These are phyloP conservation scores for Serendipita sp. DNA, from an alignment of 1,284 basidiomycete genomes.

Conservation along the genomic window DNA sequence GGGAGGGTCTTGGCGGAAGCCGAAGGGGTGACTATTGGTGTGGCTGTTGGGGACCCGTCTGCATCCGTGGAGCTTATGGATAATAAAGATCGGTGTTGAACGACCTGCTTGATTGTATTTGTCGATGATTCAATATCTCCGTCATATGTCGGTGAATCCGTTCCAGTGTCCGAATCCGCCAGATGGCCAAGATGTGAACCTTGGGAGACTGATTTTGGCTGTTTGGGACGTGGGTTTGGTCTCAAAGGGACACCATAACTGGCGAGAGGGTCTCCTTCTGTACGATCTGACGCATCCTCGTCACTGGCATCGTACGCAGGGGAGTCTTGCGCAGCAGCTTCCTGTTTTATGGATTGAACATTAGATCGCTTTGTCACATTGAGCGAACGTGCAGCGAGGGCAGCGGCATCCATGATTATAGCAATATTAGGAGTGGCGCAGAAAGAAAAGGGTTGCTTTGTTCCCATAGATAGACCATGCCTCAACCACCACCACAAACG, in stretches of 20 bases:
- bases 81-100: background rate
- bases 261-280: background rate
- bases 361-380: background rate
- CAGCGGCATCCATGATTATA: background rate
- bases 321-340: background rate
- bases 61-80: constrained; percentile 20
- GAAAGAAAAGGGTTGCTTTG: background rate
- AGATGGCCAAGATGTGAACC: constrained; percentile 18
- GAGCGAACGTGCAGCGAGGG: background rate
- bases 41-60: constrained; percentile 22
- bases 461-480: background rate
- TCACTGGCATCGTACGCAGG: constrained; percentile 5
- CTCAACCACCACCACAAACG: background rate
- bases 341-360: background rate
- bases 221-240: constrained; percentile 6
- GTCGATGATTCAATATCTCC: constrained; percentile 76
- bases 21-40: constrained; percentile 15
- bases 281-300: constrained; percentile 5
- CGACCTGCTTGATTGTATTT: constrained; percentile 16
- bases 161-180: constrained; percentile 50
- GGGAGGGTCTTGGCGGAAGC: constrained; percentile 28
- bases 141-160: constrained; percentile 77
- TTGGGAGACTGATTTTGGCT: constrained; percentile 11
- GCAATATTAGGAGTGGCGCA: background rate
- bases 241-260: constrained; percentile 17